Evolutionary conservation across 192 early-diverging fungal species (phyloP).

Genomic region (Spinellus fusiger): DNA sequence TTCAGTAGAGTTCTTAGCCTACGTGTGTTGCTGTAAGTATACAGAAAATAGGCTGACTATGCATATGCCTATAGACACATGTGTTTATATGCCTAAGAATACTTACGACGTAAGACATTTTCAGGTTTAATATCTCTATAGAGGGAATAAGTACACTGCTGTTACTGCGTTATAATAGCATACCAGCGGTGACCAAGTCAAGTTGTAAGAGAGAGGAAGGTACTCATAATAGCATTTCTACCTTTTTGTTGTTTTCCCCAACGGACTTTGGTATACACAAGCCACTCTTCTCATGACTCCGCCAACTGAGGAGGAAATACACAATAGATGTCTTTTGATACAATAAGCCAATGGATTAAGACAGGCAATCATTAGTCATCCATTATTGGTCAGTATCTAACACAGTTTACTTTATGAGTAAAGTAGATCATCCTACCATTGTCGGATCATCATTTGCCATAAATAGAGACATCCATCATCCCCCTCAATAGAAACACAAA

Average conservation of each 20-base stretch:
- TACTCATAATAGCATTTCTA: conserved; percentile 4
- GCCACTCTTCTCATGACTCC: neutral
- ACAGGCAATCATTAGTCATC: no score
- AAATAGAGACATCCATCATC: no score
- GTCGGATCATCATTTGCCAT: no score
- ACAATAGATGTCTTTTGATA: neutral
- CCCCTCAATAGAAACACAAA: no score
- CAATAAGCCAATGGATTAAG: no score
- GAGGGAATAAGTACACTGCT: neutral
- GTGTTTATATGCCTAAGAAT: neutral
- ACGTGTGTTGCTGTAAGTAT: no score
- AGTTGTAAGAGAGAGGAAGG: conserved; percentile 15
- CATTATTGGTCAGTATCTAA: no score
- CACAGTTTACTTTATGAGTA: no score
- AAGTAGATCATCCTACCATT: no score
- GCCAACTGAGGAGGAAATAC: no score
- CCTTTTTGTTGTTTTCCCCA: neutral
- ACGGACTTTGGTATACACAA: neutral
- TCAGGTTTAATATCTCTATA: conserved; percentile 20
- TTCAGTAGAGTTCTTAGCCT: conserved; percentile 28
- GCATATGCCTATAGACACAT: neutral
- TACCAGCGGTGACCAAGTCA: conserved; percentile 31
- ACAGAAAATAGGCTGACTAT: neutral
- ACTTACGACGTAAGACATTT: conserved; percentile 32
- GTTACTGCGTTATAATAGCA: neutral